Evolutionary conservation across 495 filamentous ascomycete genomes (phyloP).

Genomic region (Neurospora sp.): DNA sequence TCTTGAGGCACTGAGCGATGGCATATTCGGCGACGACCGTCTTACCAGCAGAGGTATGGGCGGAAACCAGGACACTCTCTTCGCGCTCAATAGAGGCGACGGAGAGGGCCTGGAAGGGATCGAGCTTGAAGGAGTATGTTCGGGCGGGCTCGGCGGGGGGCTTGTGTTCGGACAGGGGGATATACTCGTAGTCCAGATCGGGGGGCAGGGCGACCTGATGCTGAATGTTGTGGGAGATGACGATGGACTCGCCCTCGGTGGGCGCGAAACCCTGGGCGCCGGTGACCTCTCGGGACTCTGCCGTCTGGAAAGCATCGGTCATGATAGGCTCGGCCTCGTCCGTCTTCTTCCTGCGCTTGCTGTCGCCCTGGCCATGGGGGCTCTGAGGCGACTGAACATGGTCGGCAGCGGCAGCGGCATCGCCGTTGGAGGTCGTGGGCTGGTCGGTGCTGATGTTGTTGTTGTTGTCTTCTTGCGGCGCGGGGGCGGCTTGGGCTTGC

Average conservation of each 20-base stretch:
- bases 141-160: constrained; percentile 74
- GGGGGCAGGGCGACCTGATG: constrained; percentile 94
- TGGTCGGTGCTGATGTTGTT: not conserved
- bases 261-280: constrained; percentile 72
- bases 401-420: constrained; percentile 7
- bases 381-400: constrained; percentile 5
- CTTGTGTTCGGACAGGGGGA: constrained; percentile 85
- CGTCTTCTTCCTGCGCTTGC: constrained; percentile 69
- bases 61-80: constrained; percentile 93
- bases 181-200: constrained; percentile 71
- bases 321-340: constrained; percentile 70
- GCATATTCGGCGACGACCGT: constrained; percentile 97
- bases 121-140: constrained; percentile 77
- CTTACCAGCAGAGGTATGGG: constrained; percentile 95
- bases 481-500: not conserved
- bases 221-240: constrained; percentile 91
- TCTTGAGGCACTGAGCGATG: constrained; percentile 92
- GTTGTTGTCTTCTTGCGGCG: not conserved
- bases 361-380: constrained; percentile 22
- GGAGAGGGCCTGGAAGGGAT: constrained; percentile 92
- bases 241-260: constrained; percentile 48
- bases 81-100: constrained; percentile 88
- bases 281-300: constrained; percentile 79
- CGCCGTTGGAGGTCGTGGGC: constrained; percentile 12
- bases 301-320: constrained; percentile 92